Evolutionary conservation across 1,139 yeast genomes (phyloP), one percentile per base, ranked within the genome.

Genomic region (Hyphopichia wangnamkhiaoensis): DNA sequence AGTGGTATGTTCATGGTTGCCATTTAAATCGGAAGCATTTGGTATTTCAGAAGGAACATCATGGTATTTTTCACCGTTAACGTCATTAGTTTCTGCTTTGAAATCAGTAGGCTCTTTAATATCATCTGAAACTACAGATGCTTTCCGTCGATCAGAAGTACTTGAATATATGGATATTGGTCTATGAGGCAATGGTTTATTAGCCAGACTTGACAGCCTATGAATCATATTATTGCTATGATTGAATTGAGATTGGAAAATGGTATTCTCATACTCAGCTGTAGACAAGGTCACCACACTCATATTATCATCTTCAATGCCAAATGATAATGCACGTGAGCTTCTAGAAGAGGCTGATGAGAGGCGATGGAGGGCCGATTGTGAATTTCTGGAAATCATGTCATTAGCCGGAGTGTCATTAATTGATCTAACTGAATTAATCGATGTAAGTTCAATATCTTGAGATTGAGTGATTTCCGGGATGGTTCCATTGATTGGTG

Each of bases 191-290:
- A 68, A 53, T 3, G 70, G 58, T 40, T 62, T 64, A 12, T 38
- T 40, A 30, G 43, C 12, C 7, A 8, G 12, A 14, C 13, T 7
- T 18, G 18, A 42, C 15, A 5, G n/a, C 7, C 8, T 12, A n/a
- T 14, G 14, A 5, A 19, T n/a, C 5, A 7, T 18, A 41, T 50
- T 47, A 7, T 41, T 14, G 19, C 37, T 34, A 12, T 38, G 49
- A 18, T 58, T 51, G 53, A 79, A 78, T 50, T 80, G 84, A 1
- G 74, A 67, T 40, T 73, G 65, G 57, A 79, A 79, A 2, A 80
- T 57, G 16, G 70, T 70, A 41, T 78, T 79, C 46, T 80, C 82
- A 44, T 76, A 80, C 19, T 80, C 80, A 2, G 74, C 58, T 0
- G 82, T 77, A 3, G 81, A 70, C 1, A 73, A 57, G 0, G 84